Evolutionary conservation across 495 filamentous ascomycete genomes (phyloP).

Genomic region (Aspergillus affinis): DNA sequence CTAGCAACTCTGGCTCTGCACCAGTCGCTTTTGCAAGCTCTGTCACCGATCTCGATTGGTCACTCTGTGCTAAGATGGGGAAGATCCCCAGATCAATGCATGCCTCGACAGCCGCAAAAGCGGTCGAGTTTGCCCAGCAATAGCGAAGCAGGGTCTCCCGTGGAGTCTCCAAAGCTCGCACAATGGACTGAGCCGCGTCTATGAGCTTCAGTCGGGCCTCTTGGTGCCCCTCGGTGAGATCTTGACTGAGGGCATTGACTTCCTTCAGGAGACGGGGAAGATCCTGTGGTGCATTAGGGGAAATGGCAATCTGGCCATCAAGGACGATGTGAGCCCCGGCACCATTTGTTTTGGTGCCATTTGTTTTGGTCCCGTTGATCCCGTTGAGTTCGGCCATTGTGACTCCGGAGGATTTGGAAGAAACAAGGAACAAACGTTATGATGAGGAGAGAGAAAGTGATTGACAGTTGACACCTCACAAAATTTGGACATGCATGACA

Average conservation of each 20-base stretch:
- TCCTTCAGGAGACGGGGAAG: conserved; percentile 20
- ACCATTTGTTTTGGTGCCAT: not conserved
- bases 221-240: conserved; percentile 14
- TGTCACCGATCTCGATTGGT: conserved; percentile 29
- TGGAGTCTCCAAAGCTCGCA: conserved; percentile 40
- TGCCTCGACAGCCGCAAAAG: conserved; percentile 34
- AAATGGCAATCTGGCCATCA: not conserved
- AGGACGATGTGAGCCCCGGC: not conserved
- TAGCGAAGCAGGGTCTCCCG: conserved; percentile 41
- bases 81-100: conserved; percentile 37
- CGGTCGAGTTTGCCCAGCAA: conserved; percentile 33
- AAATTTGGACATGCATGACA: not conserved
- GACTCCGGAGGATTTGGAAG: not conserved
- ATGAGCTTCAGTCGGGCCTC: conserved; percentile 27
- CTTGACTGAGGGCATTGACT: conserved; percentile 21
- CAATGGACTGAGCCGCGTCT: conserved; percentile 30
- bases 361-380: not conserved
- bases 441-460: not conserved
- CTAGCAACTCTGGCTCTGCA: conserved; percentile 29
- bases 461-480: not conserved
- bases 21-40: conserved; percentile 33
- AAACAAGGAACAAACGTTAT: not conserved
- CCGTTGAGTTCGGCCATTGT: not conserved
- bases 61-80: conserved; percentile 29
- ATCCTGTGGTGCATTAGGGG: not conserved